Conservation (phyloP, 371 early-diverging fungal genomes). For the Capillidium heterosporum region DNA sequence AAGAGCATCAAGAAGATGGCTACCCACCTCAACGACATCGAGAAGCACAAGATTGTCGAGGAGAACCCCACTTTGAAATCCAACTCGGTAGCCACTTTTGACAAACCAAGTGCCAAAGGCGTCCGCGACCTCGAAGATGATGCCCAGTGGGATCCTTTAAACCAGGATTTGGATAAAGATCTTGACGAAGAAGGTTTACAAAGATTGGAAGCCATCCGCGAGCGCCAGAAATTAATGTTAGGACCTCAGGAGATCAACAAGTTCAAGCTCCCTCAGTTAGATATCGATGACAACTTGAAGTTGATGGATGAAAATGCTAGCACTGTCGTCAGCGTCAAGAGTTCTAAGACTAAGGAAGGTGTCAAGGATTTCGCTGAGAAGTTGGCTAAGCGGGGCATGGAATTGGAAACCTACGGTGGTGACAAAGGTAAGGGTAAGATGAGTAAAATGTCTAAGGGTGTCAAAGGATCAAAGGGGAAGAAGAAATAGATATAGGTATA, state of each 20-base stretch:
- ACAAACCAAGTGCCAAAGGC: neutral
- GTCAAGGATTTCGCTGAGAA: too few relatives aligned
- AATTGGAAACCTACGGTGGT: too few relatives aligned
- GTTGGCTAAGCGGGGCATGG: too few relatives aligned
- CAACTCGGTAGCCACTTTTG: neutral
- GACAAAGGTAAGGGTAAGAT: neutral
- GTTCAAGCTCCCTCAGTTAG: too few relatives aligned
- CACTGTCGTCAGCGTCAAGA: too few relatives aligned
- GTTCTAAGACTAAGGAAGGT: too few relatives aligned
- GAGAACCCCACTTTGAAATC: slow-evolving; percentile 8
- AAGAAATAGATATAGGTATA: too few relatives aligned
- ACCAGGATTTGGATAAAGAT: slow-evolving; percentile 51
- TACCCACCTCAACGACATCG: slow-evolving; percentile 34
- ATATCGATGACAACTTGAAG: too few relatives aligned
- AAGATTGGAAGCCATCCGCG: slow-evolving; percentile 33
- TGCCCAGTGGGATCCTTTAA: slow-evolving; percentile 69
- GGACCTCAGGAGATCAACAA: neutral
- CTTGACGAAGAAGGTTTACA: slow-evolving; percentile 62
- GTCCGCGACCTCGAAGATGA: slow-evolving; percentile 36
- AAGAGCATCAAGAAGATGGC: slow-evolving; percentile 70
- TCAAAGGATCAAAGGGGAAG: too few relatives aligned
- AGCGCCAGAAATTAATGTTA: slow-evolving; percentile 61
- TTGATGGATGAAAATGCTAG: too few relatives aligned
- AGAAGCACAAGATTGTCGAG: slow-evolving; percentile 17
- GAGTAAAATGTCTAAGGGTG: slow-evolving; percentile 3